Conservation (phyloP, 202 grass and related monocot genomes). For the Dendrocalamus latiflorus region DNA sequence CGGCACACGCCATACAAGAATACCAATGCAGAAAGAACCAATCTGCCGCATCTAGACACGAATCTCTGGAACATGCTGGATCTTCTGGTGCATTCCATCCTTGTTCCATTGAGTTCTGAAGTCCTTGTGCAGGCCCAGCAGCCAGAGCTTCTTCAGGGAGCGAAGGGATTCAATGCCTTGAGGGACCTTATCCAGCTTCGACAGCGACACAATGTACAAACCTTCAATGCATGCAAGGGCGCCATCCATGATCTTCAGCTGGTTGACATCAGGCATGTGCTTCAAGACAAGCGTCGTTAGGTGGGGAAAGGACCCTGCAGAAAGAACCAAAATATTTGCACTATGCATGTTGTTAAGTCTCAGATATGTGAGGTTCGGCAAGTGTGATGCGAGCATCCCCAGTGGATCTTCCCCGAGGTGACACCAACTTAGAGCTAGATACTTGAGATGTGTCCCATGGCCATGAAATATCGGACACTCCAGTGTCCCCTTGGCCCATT, state of each 20-base stretch:
- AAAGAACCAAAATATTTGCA: slow-evolving; percentile 25
- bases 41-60: neutral
- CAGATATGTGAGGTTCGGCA: slow-evolving; percentile 31
- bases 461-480: slow-evolving; percentile 14
- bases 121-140: neutral
- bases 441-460: slow-evolving; percentile 11
- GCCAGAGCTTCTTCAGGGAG: slow-evolving; percentile 34
- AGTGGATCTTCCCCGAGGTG: slow-evolving; percentile 37
- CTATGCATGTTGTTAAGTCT: slow-evolving; percentile 26
- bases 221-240: slow-evolving; percentile 29
- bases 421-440: slow-evolving; percentile 26
- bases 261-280: slow-evolving; percentile 28
- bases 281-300: slow-evolving; percentile 13
- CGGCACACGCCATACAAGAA: neutral
- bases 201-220: slow-evolving; percentile 16
- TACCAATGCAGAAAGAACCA: neutral
- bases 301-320: slow-evolving; percentile 23
- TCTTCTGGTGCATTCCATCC: neutral
- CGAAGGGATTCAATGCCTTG: slow-evolving; percentile 24
- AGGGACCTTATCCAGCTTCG: slow-evolving; percentile 32
- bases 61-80: slow-evolving; percentile 9
- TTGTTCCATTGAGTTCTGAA: slow-evolving; percentile 16
- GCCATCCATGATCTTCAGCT: slow-evolving; percentile 24
- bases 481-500: slow-evolving; percentile 14
- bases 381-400: neutral